Evolutionary conservation across 2,329 filamentous ascomycete genomes (phyloP), one percentile per base, ranked within the genome.

Genomic region (Mariannaea elegans): DNA sequence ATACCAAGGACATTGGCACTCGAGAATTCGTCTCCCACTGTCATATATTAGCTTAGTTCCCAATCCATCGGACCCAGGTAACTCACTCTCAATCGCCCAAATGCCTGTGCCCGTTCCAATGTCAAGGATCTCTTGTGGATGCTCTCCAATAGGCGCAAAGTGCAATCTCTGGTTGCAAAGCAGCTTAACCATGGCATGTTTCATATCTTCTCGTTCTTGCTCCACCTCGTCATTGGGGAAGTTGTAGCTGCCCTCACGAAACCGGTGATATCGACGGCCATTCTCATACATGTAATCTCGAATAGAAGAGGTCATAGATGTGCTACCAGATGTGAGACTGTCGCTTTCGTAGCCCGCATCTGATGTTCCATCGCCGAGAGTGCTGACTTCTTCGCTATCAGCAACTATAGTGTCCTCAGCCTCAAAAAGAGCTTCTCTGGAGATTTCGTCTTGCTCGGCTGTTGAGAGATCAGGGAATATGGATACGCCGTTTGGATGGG

Each of bases 161-260:
- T 82, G 78, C n/a, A 86, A 73, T 57, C 77, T 77, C 32, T 79
- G 75, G 53, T 78, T 79, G 59, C 80, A 82, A 14, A 84, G 73
- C 56, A 82, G 66, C 69, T 79, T 81, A 39, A 83, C 73, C 77
- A 84, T 82, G 62, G 78, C 75, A 68, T 86, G 84, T 66, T 84
- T 84, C 78, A 87, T 80, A 50, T 87, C 83, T 64, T 86, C 81
- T 34, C 84, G 76, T 63, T 87, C 84, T 68, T 87, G 84, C 72
- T 88, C 85, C 5, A 80, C 74, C 47, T 87, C 85, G 60, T 88
- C 86, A 55, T 87, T 88, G 23, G 86, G 85, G 48, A 87, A 85
- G 54, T 82, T 82, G 66, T 88, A 88, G 10, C 72, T 68, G 6
- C 83, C 84, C 56, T 84, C 82, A 16, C 83, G 77, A 66, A 83